phyloP scores from a whole-genome alignment of 345 rosid species.

The Fremontodendron californicum region DNA sequence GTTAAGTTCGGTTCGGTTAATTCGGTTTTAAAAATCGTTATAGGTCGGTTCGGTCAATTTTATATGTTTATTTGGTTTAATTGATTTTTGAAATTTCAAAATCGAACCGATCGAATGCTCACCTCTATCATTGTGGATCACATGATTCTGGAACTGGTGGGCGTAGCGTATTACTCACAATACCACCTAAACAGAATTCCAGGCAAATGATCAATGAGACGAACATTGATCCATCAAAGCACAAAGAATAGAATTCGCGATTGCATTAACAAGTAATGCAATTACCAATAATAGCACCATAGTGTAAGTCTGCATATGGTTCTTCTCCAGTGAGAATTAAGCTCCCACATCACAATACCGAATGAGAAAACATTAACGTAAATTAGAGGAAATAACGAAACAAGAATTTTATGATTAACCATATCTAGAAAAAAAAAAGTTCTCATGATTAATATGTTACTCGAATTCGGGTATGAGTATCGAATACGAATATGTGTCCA shows the following conservation, averaged over 20 bases:
- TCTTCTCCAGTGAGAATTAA: conserved; percentile 62
- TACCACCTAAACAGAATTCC: conserved; percentile 44
- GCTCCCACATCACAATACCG: conserved; percentile 72
- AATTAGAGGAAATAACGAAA: background rate
- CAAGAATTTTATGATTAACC: background rate
- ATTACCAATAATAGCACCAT: conserved; percentile 68
- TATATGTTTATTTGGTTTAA: no score
- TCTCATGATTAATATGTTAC: no score
- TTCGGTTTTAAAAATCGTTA: no score
- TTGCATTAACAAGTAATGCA: background rate
- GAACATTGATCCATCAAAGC: conserved; percentile 45
- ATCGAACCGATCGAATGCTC: no score
- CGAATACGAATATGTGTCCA: no score
- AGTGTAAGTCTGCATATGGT: conserved; percentile 70
- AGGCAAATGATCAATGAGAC: background rate
- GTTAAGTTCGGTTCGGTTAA: no score
- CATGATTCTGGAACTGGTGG: conserved; percentile 52
- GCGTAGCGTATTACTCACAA: conserved; percentile 63
- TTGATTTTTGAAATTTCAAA: no score
- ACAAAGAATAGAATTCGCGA: conserved; percentile 11
- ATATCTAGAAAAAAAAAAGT: background rate
- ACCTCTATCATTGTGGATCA: conserved; percentile 59
- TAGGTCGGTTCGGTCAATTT: no score
- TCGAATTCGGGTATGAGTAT: no score
- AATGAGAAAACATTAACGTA: conserved; percentile 64